Evolutionary conservation across 768 basidiomycete genomes (phyloP).

Genomic region (Tricholoma terreum): DNA sequence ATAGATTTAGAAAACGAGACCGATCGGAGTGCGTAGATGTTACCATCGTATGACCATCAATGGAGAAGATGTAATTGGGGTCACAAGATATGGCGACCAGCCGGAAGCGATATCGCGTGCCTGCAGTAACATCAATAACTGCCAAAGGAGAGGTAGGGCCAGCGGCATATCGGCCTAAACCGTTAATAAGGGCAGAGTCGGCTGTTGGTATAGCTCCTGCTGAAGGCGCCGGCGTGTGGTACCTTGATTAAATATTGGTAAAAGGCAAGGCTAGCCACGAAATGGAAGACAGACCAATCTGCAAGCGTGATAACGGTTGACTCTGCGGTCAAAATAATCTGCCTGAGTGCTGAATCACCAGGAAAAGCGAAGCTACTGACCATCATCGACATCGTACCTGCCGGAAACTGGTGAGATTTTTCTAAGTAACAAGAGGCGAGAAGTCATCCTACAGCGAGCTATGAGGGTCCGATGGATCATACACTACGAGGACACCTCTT

Average conservation of each 20-base stretch:
- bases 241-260: conserved; percentile 24
- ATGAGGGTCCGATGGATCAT: conserved; percentile 37
- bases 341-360: background rate
- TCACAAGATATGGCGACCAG: conserved; percentile 51
- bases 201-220: conserved; percentile 18
- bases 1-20: conserved; percentile 9
- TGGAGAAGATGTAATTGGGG: conserved; percentile 41
- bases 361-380: background rate
- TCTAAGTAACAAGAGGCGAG: background rate
- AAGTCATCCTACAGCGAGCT: conserved; percentile 23
- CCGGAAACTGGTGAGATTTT: background rate
- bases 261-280: background rate
- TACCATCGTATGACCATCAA: conserved; percentile 37
- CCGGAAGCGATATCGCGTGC: conserved; percentile 52
- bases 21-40: conserved; percentile 1
- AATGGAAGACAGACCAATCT: conserved; percentile 29
- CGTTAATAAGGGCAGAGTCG: conserved; percentile 51
- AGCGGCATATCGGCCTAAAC: conserved; percentile 42
- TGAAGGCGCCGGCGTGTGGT: conserved; percentile 27
- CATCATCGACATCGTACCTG: conserved; percentile 14
- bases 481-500: conserved; percentile 34
- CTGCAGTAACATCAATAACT: conserved; percentile 39
- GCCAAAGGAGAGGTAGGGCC: conserved; percentile 40
- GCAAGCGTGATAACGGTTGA: conserved; percentile 40
- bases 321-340: conserved; percentile 17